phyloP scores from a whole-genome alignment of 176 grass and related monocot species.

The Oryza meridionalis region DNA sequence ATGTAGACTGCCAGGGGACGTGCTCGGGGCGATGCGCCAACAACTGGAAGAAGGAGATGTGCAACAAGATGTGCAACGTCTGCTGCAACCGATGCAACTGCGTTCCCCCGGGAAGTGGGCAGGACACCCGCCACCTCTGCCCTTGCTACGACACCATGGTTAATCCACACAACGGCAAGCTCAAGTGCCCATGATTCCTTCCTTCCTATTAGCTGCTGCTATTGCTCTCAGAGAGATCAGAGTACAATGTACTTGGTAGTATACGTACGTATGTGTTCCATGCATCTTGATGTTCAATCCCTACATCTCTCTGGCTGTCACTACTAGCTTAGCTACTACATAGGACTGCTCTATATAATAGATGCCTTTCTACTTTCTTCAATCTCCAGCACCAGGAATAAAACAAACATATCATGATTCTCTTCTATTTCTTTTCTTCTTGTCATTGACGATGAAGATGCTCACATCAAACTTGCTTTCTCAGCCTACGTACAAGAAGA shows the following conservation, averaged over 20 bases:
- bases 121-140: conserved; percentile 62
- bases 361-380: neutral
- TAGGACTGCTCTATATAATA: too few relatives aligned
- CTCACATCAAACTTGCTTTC: neutral
- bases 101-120: conserved; percentile 76
- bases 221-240: too few relatives aligned
- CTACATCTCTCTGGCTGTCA: too few relatives aligned
- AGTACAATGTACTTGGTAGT: too few relatives aligned
- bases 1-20: conserved; percentile 51
- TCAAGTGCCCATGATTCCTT: conserved; percentile 44
- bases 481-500: neutral
- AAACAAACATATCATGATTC: neutral
- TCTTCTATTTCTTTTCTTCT: neutral
- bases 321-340: too few relatives aligned
- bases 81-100: conserved; percentile 81
- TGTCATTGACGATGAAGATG: neutral
- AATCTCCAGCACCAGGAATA: neutral
- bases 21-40: conserved; percentile 62
- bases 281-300: too few relatives aligned
- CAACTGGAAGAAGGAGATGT: conserved; percentile 88
- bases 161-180: conserved; percentile 46
- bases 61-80: conserved; percentile 70
- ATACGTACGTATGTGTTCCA: too few relatives aligned
- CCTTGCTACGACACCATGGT: conserved; percentile 48
- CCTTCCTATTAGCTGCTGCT: too few relatives aligned